Evolutionary conservation across 2,329 filamentous ascomycete genomes (phyloP), one percentile per base, ranked within the genome.

Genomic region (Colletotrichum falcatum): DNA sequence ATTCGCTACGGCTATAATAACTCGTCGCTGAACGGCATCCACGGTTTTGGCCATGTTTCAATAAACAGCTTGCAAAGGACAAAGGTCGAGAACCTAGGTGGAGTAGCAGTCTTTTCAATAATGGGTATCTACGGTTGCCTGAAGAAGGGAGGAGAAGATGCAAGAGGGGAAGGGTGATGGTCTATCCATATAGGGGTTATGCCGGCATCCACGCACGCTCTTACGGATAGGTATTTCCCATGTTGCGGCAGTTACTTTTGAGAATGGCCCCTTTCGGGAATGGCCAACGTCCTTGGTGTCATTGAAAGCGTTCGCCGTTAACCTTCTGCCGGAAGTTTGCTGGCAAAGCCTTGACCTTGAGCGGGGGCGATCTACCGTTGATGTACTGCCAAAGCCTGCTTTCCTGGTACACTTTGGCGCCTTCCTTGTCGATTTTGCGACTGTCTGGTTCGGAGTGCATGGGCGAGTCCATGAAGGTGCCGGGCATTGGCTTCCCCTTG

Each of bases 401-500:
- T 11, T 39, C 23, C 35, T 53, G 33, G 23, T 48, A 62, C 2
- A 62, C 46, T 5, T 8, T 39, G 33, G 26, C 23, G 1, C 60
- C 60, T 28, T 62, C 60, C 16, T 23, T 39, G 23, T 48, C 60
- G 35, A 48, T 18, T 39, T 30, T 30, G 3, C 33, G 53, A 8
- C 33, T 37, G 2, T 4, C 30, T 1, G 14, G 9, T 2, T 37
- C 53, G 5, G 53, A 37, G 5, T 7, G 30, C 60, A 62, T 39
- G 4, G 2, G 3, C 23, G 23, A 37, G 23, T 11, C 28, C 67
- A 70, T 67, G 18, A 70, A 70, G 18, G 64, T 58, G 4, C 53
- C 59, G 0, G 35, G 49, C 1, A 53, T n/a, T 2, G 67, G 67
- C 16, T 39, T 61, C 5, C 67, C 67, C n/a, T 70, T 66, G 20